Evolutionary conservation across 148 eudicot species (phyloP).

Genomic region (Rhododendron kiyosumense): DNA sequence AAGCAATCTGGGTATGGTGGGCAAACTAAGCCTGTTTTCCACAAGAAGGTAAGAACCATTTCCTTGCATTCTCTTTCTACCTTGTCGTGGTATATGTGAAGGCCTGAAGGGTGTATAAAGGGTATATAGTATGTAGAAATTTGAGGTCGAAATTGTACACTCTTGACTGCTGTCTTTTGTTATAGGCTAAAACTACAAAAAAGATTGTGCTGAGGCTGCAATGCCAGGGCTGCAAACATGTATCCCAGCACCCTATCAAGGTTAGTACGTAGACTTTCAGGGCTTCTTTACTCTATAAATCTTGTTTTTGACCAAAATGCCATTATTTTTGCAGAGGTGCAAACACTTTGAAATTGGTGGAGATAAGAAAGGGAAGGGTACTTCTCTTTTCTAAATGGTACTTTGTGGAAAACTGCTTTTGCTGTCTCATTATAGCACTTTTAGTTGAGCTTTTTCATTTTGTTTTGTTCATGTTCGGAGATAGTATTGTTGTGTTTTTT

Average conservation of each 20-base stretch:
- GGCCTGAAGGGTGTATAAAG: neutral
- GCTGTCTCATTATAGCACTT: neutral
- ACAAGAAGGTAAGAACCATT: conserved; percentile 55
- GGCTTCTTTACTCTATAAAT: neutral
- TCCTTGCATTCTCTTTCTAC: neutral
- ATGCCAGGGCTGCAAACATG: conserved; percentile 55
- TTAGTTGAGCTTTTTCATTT: neutral
- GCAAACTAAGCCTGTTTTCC: conserved; percentile 82
- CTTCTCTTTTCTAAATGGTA: conserved; percentile 26
- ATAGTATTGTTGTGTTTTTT: neutral
- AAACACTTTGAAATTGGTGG: neutral
- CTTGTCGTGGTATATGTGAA: neutral
- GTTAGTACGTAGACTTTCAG: conserved; percentile 11
- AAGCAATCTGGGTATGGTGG: conserved; percentile 86
- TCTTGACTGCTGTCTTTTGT: neutral
- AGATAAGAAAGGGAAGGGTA: conserved; percentile 24
- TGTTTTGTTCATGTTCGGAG: neutral
- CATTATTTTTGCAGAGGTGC: conserved; percentile 26
- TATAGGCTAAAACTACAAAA: conserved; percentile 48
- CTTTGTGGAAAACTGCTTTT: neutral
- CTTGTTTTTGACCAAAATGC: neutral
- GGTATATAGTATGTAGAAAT: neutral
- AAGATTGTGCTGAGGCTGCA: conserved; percentile 59
- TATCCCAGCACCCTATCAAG: conserved; percentile 53
- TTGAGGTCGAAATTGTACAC: neutral